Evolutionary conservation across 495 filamentous ascomycete species (phyloP).

Genomic region (Durotheca rogersii): DNA sequence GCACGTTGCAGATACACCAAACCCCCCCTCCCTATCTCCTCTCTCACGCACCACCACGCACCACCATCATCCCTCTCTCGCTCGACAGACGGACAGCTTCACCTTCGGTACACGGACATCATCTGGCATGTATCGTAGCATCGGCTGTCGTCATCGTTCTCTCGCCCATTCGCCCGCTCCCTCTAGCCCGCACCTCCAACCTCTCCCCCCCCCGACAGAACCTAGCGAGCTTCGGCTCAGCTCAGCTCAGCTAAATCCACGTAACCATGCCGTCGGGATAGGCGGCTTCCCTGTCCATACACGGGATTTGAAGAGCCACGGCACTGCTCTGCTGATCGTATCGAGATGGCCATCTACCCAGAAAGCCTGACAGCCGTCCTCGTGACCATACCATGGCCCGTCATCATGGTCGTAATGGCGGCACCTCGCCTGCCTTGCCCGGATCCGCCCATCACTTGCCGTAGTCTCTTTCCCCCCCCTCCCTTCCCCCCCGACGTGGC

Average conservation of each 20-base stretch:
- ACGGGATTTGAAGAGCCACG: not conserved
- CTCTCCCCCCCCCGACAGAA: too few relatives aligned
- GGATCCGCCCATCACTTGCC: not conserved
- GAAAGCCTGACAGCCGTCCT: too few relatives aligned
- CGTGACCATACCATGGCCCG: too few relatives aligned
- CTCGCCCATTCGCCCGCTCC: not conserved
- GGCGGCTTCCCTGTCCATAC: not conserved
- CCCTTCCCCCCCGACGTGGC: not conserved
- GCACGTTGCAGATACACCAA: too few relatives aligned
- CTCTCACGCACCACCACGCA: too few relatives aligned
- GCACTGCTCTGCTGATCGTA: not conserved
- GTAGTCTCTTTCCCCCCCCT: too few relatives aligned
- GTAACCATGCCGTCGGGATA: not conserved
- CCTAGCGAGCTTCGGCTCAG: too few relatives aligned
- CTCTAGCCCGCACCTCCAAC: too few relatives aligned
- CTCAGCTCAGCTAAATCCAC: constrained; percentile 16
- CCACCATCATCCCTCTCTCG: too few relatives aligned
- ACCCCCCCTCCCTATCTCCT: too few relatives aligned
- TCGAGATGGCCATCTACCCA: not conserved
- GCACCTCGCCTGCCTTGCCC: not conserved
- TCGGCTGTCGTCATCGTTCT: not conserved
- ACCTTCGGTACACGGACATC: not conserved
- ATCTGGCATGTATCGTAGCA: not conserved
- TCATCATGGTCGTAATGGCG: too few relatives aligned
- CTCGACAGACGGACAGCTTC: too few relatives aligned